These are phyloP conservation scores for Chloris gayana DNA, from an alignment of 176 grass and related monocot species.

Conservation along the genomic window DNA sequence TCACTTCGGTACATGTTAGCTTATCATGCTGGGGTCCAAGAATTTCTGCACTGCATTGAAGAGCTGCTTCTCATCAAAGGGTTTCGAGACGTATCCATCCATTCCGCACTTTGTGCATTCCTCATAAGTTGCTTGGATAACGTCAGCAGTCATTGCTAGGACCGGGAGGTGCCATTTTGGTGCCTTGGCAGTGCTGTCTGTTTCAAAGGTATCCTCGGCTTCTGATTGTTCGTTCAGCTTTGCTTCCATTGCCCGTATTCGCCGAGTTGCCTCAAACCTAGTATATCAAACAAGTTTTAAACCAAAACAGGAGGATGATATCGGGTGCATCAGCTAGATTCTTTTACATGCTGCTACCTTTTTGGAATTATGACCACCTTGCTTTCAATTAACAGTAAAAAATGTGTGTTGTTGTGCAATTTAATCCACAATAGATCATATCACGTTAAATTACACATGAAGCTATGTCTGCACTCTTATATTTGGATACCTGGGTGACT, in stretches of 20 bases:
- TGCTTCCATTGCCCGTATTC: slow-evolving; percentile 75
- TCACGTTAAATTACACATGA: neutral
- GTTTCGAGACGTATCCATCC: slow-evolving; percentile 98
- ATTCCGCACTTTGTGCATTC: slow-evolving; percentile 86
- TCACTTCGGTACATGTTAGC: slow-evolving; percentile 2
- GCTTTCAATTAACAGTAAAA: neutral
- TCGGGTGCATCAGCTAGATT: neutral
- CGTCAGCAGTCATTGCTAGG: slow-evolving; percentile 96
- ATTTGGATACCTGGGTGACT: neutral
- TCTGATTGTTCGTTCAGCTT: slow-evolving; percentile 52
- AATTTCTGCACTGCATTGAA: slow-evolving; percentile 82
- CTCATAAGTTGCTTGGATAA: slow-evolving; percentile 90
- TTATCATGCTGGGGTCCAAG: slow-evolving; percentile 43
- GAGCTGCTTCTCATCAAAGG: slow-evolving; percentile 92
- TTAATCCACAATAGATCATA: neutral
- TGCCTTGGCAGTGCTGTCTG: slow-evolving; percentile 23
- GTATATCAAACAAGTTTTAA: neutral
- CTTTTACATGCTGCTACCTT: neutral
- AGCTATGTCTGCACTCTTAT: neutral
- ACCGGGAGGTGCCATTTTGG: slow-evolving; percentile 63
- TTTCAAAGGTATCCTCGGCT: slow-evolving; percentile 9
- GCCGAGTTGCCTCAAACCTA: slow-evolving; percentile 86
- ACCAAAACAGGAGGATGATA: slow-evolving; percentile 17
- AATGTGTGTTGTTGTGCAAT: neutral
- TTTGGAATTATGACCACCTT: neutral